These are phyloP conservation scores for Leishmania lainsoni DNA, from an alignment of 208 protist species.

Conservation along the genomic window DNA sequence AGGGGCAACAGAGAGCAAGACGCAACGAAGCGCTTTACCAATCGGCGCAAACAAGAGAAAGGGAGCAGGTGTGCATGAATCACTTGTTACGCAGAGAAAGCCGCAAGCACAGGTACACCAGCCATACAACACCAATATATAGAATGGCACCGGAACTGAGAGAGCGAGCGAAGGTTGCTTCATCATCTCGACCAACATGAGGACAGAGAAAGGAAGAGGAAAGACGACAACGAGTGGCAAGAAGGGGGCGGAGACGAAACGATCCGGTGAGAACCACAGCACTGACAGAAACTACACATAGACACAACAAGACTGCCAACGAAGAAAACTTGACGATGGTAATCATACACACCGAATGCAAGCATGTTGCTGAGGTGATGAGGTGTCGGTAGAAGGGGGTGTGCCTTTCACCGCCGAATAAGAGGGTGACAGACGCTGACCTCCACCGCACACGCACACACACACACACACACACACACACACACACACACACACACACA, in stretches of 20 bases:
- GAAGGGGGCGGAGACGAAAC: not conserved
- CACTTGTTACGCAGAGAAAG: not conserved
- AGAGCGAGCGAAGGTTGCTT: not conserved
- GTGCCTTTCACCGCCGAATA: not conserved
- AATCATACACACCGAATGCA: not conserved
- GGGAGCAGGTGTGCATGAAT: not conserved
- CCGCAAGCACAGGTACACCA: not conserved
- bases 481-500: not conserved
- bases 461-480: not conserved
- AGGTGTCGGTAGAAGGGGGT: not conserved
- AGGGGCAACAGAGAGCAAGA: not conserved
- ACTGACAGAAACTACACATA: not conserved
- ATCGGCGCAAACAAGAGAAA: not conserved
- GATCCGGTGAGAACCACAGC: not conserved
- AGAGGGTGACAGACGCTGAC: not conserved
- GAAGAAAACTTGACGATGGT: not conserved
- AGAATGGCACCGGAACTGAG: slow-evolving; percentile 12
- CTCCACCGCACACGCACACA: not conserved
- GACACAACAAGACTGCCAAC: not conserved
- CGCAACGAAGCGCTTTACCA: not conserved
- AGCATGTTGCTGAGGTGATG: not conserved
- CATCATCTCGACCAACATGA: not conserved
- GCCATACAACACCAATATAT: not conserved
- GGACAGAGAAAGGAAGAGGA: not conserved
- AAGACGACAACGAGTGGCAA: not conserved